phyloP scores from a whole-genome alignment of 495 filamentous ascomycete species.

The Hypoxylon lienhwacheense region DNA sequence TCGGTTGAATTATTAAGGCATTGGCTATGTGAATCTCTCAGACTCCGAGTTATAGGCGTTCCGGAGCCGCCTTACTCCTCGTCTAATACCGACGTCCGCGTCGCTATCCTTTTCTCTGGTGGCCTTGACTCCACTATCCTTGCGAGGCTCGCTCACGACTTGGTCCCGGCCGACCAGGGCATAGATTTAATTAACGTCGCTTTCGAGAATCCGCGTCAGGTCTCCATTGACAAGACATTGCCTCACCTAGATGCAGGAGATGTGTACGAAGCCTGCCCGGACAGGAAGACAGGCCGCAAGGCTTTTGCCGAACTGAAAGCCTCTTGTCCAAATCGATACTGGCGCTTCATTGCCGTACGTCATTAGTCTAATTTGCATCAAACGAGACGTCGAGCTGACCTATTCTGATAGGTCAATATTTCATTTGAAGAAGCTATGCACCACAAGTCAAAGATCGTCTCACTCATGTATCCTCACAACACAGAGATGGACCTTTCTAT shows the following conservation, averaged over 20 bases:
- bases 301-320: constrained; percentile 71
- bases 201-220: constrained; percentile 84
- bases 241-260: constrained; percentile 27
- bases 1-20: constrained; percentile 60
- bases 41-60: constrained; percentile 66
- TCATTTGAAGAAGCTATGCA: constrained; percentile 72
- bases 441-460: constrained; percentile 69
- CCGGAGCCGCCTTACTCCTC: constrained; percentile 53
- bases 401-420: constrained; percentile 67
- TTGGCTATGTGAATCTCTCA: constrained; percentile 65
- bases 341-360: constrained; percentile 73
- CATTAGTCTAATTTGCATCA: neutral
- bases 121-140: constrained; percentile 91
- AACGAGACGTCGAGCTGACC: constrained; percentile 8
- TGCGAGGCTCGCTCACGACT: constrained; percentile 79
- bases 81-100: constrained; percentile 47
- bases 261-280: constrained; percentile 81
- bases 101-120: constrained; percentile 91
- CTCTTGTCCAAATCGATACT: constrained; percentile 71
- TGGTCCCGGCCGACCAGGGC: constrained; percentile 64
- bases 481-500: constrained; percentile 99
- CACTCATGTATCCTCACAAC: constrained; percentile 86
- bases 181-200: constrained; percentile 95
- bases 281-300: constrained; percentile 80
- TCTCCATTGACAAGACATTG: constrained; percentile 22